Conservation (phyloP, 208 protist genomes). For the Phytomonas francai region DNA sequence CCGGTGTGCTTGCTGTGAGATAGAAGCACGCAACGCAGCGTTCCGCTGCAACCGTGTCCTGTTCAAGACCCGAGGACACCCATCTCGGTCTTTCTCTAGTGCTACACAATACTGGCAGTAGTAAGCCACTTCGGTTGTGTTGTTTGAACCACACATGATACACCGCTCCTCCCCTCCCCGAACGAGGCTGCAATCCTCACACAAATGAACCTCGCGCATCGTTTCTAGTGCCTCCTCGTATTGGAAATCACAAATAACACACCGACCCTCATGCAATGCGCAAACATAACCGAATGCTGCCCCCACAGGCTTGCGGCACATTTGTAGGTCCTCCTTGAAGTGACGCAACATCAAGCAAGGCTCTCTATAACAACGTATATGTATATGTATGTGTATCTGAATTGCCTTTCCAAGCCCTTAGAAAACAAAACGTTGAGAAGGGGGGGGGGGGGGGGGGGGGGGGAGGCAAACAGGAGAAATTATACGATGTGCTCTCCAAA, state of each 20-base stretch:
- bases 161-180: slow-evolving; percentile 71
- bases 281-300: slow-evolving; percentile 69
- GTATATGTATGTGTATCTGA: neutral
- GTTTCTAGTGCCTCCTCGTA: slow-evolving; percentile 63
- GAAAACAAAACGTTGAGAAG: neutral
- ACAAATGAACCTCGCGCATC: slow-evolving; percentile 77
- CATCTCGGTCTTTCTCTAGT: slow-evolving; percentile 86
- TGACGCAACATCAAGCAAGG: slow-evolving; percentile 59
- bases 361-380: neutral
- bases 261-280: slow-evolving; percentile 81
- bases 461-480: neutral
- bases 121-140: slow-evolving; percentile 71
- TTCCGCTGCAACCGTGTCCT: slow-evolving; percentile 65
- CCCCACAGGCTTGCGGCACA: slow-evolving; percentile 85
- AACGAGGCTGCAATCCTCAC: slow-evolving; percentile 80
- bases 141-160: slow-evolving; percentile 68
- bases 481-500: neutral
- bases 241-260: slow-evolving; percentile 82
- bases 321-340: slow-evolving; percentile 70
- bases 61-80: slow-evolving; percentile 81
- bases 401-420: neutral
- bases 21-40: slow-evolving; percentile 25
- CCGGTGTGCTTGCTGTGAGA: slow-evolving; percentile 7
- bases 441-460: neutral
- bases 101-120: slow-evolving; percentile 83